These are phyloP conservation scores for Ganoderma boninense DNA, from an alignment of 1,284 basidiomycete species.

Conservation along the genomic window DNA sequence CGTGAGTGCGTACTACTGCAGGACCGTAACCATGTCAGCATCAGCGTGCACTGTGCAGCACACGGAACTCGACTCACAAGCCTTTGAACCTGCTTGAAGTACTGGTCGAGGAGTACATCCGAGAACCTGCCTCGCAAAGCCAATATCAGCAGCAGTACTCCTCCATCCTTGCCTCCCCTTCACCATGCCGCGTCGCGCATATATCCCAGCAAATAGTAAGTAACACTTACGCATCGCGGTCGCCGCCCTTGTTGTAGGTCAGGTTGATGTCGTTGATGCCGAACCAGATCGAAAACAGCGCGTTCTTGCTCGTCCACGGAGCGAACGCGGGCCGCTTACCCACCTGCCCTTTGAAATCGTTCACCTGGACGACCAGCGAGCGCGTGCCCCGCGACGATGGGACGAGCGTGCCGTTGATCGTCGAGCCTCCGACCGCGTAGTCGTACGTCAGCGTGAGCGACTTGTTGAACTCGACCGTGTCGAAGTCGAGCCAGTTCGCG, in stretches of 20 bases:
- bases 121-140: conserved; percentile 56
- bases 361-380: conserved; percentile 63
- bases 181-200: background rate
- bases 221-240: conserved; percentile 56
- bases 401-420: conserved; percentile 61
- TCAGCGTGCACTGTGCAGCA: too few species aligned
- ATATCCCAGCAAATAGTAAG: conserved; percentile 30
- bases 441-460: conserved; percentile 64
- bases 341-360: conserved; percentile 52
- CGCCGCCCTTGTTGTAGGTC: conserved; percentile 54
- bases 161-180: background rate
- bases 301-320: conserved; percentile 60
- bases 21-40: background rate
- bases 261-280: conserved; percentile 70
- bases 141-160: conserved; percentile 46
- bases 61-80: conserved; percentile 54
- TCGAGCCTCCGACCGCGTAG: conserved; percentile 68
- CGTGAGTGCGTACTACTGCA: conserved; percentile 36
- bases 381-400: conserved; percentile 51
- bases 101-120: conserved; percentile 55
- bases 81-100: conserved; percentile 63
- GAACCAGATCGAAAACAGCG: conserved; percentile 68
- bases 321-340: conserved; percentile 53
- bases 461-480: conserved; percentile 59
- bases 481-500: conserved; percentile 59